Base-by-base conservation (phyloP, 139 green algal genomes). In the Pedinophyceae sp. region DNA sequence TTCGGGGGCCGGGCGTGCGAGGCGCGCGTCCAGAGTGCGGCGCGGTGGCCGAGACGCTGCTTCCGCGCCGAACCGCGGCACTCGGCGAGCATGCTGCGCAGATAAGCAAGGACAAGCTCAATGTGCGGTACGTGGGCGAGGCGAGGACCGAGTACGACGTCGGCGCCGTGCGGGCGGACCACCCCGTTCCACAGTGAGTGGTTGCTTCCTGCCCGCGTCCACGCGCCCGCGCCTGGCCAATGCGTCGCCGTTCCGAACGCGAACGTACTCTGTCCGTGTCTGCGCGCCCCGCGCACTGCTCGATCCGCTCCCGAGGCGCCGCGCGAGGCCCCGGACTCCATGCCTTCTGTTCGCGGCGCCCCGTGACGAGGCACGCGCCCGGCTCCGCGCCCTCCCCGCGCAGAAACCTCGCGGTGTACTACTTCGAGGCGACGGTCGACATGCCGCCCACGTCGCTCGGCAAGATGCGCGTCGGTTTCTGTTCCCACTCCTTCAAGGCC, bases 381-480 rank as follows among this genome's bases (percentile, higher is more conserved):
- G 64, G 71, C 72, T 19, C 84, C 92, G 60, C 61, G 63, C 7
- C 69, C 79, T 1, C n/a, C n/a, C 76, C 79, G 7, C 85, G 83
- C 0, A 43, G 49, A 6, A 65, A 71, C 10, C 47, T 48, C 6
- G 50, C 60, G 3, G 19, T 94, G 1, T 94, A 82, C 57, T 95
- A 94, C 57, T 95, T 79, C 49, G 86, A 95, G 61, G 10, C 87
- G 2, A 75, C 58, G 1, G 59, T 94, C 19, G 75, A 20, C 69
- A 88, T 34, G 38, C 50, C 17, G 86, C 83, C 16, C 61, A 82
- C 6, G 27, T n/a, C n/a, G n/a, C n/a, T 30, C 1, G 70, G 78
- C 18, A 65, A 53, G 0, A 81, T 93, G 26, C 75, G 54, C 19
- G 64, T 94, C 2, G 86, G 86, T 24, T 95, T 93, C 53, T 69